Base-by-base conservation (phyloP, 139 green algal species). In the Mychonastes homosphaera region DNA sequence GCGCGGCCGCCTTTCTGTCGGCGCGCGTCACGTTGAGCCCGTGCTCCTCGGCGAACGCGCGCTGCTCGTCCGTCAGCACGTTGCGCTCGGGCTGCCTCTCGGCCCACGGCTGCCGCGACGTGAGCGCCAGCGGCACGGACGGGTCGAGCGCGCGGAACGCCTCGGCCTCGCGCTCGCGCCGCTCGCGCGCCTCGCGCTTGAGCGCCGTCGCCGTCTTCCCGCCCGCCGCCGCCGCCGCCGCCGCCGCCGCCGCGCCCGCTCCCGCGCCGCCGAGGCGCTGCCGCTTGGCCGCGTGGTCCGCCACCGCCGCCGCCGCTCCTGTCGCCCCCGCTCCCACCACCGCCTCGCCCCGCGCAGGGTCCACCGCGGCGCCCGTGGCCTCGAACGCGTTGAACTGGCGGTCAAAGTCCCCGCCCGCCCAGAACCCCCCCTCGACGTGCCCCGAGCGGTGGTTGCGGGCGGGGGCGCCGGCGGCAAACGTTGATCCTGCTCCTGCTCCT, bases 381-480 rank as follows among this genome's bases (percentile, higher is more conserved):
- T 85, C 68, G 62, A 91, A 97, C 3, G 77, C 89, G 68, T 91
- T 82, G 78, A 91, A 95, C 73, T 97, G 82, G 62, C 91, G 78
- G 32, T 95, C 87, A 74, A 95, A 95, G 16, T 73, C 58, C 40
- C 77, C 87, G n/a, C 51, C 56, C 32, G 63, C 57, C 29, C 92
- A 60, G 57, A 88, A 72, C 41, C 70, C 59, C 45, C 73, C 82
- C 72, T 92, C 84, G 16, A 90, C 86, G 49, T 89, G 74, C 0
- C 87, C 87, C 3, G 79, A 48, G 6, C 77, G 69, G 65, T 95
- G 87, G 67, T 97, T 97, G 34, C 2, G 47, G 5, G 18, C 16
- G n/a, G 26, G 4, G 13, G 26, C 1, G 40, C 47, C 9, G 4
- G 39, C 18, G 21, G 16, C 16, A 36, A 38, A 5, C 55, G 18